Conservation (phyloP, 176 grass and related monocot species). For the Juncus inflexus region DNA sequence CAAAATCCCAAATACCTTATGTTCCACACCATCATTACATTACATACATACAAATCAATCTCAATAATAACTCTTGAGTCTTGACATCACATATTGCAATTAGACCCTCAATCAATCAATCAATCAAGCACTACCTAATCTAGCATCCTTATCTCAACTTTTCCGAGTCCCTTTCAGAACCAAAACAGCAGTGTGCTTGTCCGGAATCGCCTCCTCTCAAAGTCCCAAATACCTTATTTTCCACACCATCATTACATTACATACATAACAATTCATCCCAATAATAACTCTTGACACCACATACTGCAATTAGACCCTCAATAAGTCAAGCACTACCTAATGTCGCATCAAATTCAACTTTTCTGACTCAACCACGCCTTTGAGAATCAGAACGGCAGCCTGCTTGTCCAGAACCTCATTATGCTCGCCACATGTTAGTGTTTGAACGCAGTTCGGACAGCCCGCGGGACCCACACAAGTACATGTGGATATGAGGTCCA, state of each 20-base stretch:
- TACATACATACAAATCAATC: not conserved
- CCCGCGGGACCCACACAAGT: slow-evolving; percentile 41
- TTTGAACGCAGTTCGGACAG: slow-evolving; percentile 82
- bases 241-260: not conserved
- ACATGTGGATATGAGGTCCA: slow-evolving; percentile 65
- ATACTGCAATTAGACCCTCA: not conserved
- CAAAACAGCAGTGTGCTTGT: slow-evolving; percentile 66
- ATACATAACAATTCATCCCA: not conserved
- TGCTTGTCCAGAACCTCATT: slow-evolving; percentile 81
- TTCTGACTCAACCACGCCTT: slow-evolving; percentile 62
- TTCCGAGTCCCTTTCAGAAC: slow-evolving; percentile 71
- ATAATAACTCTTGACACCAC: not conserved
- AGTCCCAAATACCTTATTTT: not conserved
- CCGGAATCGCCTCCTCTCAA: slow-evolving; percentile 33
- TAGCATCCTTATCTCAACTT: slow-evolving; percentile 36
- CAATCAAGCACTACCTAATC: slow-evolving; percentile 6
- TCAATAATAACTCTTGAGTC: not conserved
- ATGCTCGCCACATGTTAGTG: slow-evolving; percentile 71
- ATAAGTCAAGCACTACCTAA: slow-evolving; percentile 8
- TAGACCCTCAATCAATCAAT: slow-evolving; percentile 6
- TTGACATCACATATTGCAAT: slow-evolving; percentile 1
- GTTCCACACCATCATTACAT: not conserved
- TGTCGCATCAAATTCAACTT: slow-evolving; percentile 39
- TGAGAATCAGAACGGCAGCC: slow-evolving; percentile 60
- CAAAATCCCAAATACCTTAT: not conserved